Evolutionary conservation across 768 basidiomycete species (phyloP).

Genomic region (Flagelloscypha sp.): DNA sequence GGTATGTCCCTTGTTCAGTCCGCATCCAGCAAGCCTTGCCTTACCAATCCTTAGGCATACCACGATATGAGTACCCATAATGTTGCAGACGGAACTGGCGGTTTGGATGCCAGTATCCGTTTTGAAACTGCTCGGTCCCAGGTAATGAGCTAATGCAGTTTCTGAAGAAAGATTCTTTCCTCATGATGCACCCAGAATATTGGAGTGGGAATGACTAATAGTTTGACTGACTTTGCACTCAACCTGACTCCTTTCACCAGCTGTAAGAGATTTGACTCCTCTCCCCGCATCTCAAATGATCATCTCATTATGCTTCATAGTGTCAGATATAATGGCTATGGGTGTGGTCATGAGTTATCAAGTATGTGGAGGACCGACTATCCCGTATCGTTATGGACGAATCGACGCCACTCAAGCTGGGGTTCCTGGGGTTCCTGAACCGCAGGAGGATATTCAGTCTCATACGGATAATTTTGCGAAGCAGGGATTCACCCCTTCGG

Average conservation of each 20-base stretch:
- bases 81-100: constrained; percentile 34
- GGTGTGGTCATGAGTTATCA: constrained; percentile 28
- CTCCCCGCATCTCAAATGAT: not conserved
- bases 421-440: constrained; percentile 34
- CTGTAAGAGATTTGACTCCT: constrained; percentile 26
- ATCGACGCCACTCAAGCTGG: constrained; percentile 33
- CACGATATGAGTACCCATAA: constrained; percentile 45
- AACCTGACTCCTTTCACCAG: constrained; percentile 37
- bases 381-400: constrained; percentile 35
- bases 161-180: not conserved
- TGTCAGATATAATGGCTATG: constrained; percentile 37
- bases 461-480: constrained; percentile 32
- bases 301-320: constrained; percentile 15
- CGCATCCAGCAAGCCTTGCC: not conserved
- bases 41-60: constrained; percentile 26
- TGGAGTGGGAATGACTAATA: constrained; percentile 37
- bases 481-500: constrained; percentile 28
- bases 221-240: constrained; percentile 31
- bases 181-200: constrained; percentile 30
- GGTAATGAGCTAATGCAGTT: constrained; percentile 20
- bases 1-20: constrained; percentile 14
- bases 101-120: constrained; percentile 42
- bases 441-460: constrained; percentile 30
- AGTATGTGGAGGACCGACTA: constrained; percentile 38
- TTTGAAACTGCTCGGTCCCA: constrained; percentile 36